Evolutionary conservation across 257 asterid genomes (phyloP).

Genomic region (Rubia yunnanensis): DNA sequence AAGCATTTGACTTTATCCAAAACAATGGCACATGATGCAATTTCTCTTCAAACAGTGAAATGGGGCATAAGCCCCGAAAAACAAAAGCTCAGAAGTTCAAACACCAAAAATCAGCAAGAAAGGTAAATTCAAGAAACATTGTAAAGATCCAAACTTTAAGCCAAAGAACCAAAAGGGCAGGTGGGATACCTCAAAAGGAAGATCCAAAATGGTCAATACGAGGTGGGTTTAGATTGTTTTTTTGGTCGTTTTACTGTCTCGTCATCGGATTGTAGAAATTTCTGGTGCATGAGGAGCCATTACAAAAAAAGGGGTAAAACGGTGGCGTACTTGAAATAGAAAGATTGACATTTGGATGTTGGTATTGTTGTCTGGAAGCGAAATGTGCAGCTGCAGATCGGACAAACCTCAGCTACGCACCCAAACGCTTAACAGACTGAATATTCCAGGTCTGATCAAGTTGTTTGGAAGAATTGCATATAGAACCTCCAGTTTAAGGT

Average conservation of each 20-base stretch:
- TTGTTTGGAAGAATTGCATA: background rate
- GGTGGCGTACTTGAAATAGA: background rate
- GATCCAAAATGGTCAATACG: background rate
- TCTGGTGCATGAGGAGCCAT: background rate
- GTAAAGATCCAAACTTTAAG: background rate
- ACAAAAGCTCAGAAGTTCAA: background rate
- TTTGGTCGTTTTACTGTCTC: background rate
- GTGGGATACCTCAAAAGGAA: conserved; percentile 1
- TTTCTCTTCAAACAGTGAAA: background rate
- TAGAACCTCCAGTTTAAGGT: background rate
- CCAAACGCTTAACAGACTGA: background rate
- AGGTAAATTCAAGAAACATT: background rate
- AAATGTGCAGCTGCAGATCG: background rate
- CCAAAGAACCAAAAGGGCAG: background rate
- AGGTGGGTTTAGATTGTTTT: background rate
- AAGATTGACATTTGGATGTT: background rate
- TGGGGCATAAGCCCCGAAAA: background rate
- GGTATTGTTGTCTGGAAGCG: background rate
- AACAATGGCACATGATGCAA: background rate
- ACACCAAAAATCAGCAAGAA: background rate
- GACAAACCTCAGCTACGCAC: background rate
- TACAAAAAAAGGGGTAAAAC: background rate
- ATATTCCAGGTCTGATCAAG: background rate
- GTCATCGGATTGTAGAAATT: conserved; percentile 6
- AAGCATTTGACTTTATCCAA: background rate